Evolutionary conservation across 1,284 basidiomycete species (phyloP).

Genomic region (Ustilago shanxiensis): DNA sequence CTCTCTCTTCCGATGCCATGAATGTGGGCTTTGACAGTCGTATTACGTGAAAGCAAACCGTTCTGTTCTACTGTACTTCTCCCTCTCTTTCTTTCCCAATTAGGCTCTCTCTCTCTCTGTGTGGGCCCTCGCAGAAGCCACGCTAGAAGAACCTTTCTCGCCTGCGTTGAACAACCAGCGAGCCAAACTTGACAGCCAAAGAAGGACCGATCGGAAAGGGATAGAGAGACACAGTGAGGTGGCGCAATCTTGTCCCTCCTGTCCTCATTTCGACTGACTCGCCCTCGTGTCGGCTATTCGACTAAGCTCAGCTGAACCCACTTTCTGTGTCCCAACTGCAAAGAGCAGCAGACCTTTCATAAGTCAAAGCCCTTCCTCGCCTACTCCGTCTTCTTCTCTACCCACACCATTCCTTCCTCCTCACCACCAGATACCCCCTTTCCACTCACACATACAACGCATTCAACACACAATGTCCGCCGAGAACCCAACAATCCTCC

Average conservation of each 20-base stretch:
- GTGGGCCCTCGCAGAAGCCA: constrained; percentile 9
- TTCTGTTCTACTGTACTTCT: too few species aligned
- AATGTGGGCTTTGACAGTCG: background rate
- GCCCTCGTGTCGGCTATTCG: constrained; percentile 12
- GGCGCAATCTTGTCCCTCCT: constrained; percentile 64
- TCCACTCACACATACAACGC: background rate
- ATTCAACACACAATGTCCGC: constrained; percentile 64
- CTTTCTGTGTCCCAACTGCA: background rate
- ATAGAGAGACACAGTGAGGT: too few species aligned
- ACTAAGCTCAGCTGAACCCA: constrained; percentile 15
- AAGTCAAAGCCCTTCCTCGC: constrained; percentile 10
- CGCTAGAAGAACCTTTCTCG: constrained; percentile 1
- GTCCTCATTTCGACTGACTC: constrained; percentile 1
- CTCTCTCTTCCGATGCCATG: constrained; percentile 5
- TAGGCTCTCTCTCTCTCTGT: too few species aligned
- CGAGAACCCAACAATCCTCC: constrained; percentile 69
- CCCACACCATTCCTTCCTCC: background rate
- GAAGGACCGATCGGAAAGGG: too few species aligned
- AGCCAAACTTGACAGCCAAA: background rate
- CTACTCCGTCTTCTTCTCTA: too few species aligned
- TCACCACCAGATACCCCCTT: constrained; percentile 7
- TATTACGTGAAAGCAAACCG: constrained; percentile 10
- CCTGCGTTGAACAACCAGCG: background rate
- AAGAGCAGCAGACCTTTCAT: constrained; percentile 6
- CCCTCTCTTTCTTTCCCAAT: background rate